Evolutionary conservation across 208 protist genomes (phyloP).

Genomic region (Leishmania amazonensis): DNA sequence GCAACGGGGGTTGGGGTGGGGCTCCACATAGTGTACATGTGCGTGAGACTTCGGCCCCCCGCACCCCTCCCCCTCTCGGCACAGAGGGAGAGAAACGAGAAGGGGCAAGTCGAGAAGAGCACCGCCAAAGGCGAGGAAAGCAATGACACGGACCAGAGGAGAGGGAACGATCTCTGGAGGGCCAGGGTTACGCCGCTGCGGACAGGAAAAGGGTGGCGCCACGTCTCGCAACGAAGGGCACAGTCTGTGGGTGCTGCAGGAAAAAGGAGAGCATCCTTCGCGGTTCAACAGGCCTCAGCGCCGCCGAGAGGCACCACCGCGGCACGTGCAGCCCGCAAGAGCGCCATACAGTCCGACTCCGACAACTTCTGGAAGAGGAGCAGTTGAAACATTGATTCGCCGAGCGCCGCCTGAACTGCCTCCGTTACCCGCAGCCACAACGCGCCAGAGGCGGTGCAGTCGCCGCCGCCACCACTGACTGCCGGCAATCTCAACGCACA

Average conservation of each 20-base stretch:
- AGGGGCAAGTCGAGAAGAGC: not conserved
- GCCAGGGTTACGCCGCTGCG: not conserved
- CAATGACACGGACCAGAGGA: not conserved
- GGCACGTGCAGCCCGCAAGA: constrained; percentile 56
- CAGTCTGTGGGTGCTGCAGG: not conserved
- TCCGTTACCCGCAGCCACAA: constrained; percentile 52
- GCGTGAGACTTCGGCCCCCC: not conserved
- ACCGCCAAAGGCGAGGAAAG: not conserved
- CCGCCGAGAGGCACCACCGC: constrained; percentile 9
- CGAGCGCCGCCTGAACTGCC: constrained; percentile 60
- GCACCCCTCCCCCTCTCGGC: not conserved
- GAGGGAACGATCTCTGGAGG: not conserved
- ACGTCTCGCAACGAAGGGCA: not conserved
- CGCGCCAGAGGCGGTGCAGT: constrained; percentile 4
- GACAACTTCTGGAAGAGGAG: constrained; percentile 72
- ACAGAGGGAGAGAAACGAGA: not conserved
- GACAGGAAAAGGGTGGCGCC: not conserved
- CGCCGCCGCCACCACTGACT: not conserved
- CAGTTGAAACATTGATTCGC: constrained; percentile 58
- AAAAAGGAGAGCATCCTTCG: not conserved
- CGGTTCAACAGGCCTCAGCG: not conserved
- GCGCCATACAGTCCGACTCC: constrained; percentile 62
- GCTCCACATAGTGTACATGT: constrained; percentile 3
- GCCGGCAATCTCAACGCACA: not conserved
- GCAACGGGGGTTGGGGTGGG: not conserved